Base-by-base conservation (phyloP, 148 eudicot genomes). In the Diospyros kaki region DNA sequence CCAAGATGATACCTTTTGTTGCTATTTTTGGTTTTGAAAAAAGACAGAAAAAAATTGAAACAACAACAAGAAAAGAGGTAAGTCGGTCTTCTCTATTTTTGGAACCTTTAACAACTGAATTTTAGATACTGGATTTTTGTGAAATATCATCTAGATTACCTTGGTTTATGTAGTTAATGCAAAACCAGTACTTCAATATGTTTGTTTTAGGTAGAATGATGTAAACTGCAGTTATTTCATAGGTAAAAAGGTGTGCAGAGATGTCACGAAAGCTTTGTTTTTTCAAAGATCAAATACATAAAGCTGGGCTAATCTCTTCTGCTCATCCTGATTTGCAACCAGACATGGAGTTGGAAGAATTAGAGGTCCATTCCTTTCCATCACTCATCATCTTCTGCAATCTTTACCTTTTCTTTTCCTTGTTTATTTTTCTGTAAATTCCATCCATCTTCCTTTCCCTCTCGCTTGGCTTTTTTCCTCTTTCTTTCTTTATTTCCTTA, bases 231-330 rank as follows among this genome's bases (percentile, higher is more conserved):
- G 46, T 53, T 42, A 58, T 39, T 75, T 78, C 76, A 61, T 81
- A 95, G 99, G 99, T 95, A 62, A 95, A 95, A 87, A 84, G 97
- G 76, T 95, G 99, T 80, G 99, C 97, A 54, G 99, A 95, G 86
- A 95, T 95, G 99, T 95, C 97, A 78, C 84, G 99, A 84, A 95
- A 91, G 76, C 84, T 95, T 79, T 88, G 96, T 5, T 95, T 93
- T 88, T 86, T 89, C 75, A 95, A 95, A 84, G 99, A 95, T 77
- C 99, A 95, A 85, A 93, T 95, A 76, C 87, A 82, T 69, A 95
- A 90, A 83, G 94, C 97, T 69, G 96, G 97, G 64, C 72, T 92
- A 80, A 65, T 60, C 11, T 64, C 85, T 77, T 75, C 98, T 80
- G 86, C 84, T 70, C 84, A 67, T 79, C 89, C 97, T 78, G 83